phyloP scores from a whole-genome alignment of 2,329 filamentous ascomycete genomes.

The Penicillium sp. region DNA sequence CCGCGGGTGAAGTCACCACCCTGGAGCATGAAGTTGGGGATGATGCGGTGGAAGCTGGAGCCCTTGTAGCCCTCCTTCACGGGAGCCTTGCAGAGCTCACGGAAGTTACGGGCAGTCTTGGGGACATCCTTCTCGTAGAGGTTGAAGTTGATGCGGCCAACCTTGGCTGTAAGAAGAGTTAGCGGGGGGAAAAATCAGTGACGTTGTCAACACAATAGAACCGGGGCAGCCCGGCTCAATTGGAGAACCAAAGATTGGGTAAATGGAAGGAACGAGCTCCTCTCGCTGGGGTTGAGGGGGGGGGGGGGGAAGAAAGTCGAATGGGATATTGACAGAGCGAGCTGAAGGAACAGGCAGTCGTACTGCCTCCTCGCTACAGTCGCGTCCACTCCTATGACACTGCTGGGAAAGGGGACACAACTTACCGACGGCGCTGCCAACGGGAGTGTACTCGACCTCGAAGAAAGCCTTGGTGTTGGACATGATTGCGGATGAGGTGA shows the following conservation, averaged over 20 bases:
- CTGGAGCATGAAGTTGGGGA: constrained; percentile 91
- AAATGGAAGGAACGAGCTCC: not conserved
- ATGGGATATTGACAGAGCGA: too few species aligned
- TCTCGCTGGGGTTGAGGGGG: not conserved
- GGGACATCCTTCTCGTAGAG: constrained; percentile 82
- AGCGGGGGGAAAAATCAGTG: constrained; percentile 8
- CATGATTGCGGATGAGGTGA: constrained; percentile 66
- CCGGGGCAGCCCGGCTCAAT: constrained; percentile 18
- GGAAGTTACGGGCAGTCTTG: constrained; percentile 83
- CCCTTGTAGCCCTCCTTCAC: constrained; percentile 77
- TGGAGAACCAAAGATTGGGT: constrained; percentile 2
- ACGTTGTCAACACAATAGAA: constrained; percentile 7
- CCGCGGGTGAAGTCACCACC: constrained; percentile 91
- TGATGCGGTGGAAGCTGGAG: constrained; percentile 88
- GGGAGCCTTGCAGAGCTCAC: constrained; percentile 71
- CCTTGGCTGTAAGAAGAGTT: constrained; percentile 51
- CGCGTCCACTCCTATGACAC: not conserved
- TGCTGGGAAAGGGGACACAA: constrained; percentile 12
- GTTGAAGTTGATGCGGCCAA: constrained; percentile 78
- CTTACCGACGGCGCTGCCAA: constrained; percentile 26
- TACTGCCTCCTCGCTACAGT: too few species aligned
- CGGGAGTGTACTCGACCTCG: constrained; percentile 58
- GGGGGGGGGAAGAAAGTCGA: constrained; percentile 7
- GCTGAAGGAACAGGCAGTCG: too few species aligned
- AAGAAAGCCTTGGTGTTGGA: constrained; percentile 64